Percentiles rank a stretch among this genome's conserved stretches.
These are phyloP conservation scores for Trametes cubensis DNA, from an alignment of 768 basidiomycete genomes.

Conservation along the genomic window DNA sequence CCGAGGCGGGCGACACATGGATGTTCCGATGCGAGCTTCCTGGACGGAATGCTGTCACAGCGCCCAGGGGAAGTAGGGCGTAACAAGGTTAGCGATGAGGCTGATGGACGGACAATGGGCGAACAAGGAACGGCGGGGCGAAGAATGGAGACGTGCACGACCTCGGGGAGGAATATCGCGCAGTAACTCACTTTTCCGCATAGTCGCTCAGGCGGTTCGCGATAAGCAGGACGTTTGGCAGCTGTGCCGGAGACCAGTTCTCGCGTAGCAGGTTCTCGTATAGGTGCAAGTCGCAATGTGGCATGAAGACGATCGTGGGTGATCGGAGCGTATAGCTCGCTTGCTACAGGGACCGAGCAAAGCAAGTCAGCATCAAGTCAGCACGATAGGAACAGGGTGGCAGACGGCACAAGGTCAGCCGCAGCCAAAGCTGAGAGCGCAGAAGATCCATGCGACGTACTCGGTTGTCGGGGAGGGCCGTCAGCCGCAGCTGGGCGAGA, in stretches of 20 bases:
- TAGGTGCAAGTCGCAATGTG: constrained; percentile 73
- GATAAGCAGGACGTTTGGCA: constrained; percentile 57
- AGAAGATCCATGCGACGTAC: constrained; percentile 44
- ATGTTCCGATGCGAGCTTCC: constrained; percentile 50
- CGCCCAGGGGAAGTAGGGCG: neutral
- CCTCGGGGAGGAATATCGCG: neutral
- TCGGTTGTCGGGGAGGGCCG: constrained; percentile 46
- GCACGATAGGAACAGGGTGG: neutral
- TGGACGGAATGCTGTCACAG: constrained; percentile 50
- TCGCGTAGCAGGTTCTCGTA: constrained; percentile 66
- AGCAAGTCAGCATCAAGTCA: neutral
- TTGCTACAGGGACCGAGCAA: constrained; percentile 32
- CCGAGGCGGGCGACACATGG: constrained; percentile 60
- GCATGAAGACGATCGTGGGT: constrained; percentile 76
- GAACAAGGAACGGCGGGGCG: constrained; percentile 1
- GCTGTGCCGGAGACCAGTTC: constrained; percentile 55
- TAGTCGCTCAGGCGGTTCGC: constrained; percentile 72
- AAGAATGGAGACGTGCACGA: constrained; percentile 9
- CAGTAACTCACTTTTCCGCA: constrained; percentile 56
- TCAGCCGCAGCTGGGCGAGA: constrained; percentile 44
- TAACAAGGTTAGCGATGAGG: constrained; percentile 20
- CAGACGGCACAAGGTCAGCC: constrained; percentile 3
- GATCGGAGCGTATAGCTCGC: constrained; percentile 35
- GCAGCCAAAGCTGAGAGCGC: constrained; percentile 6
- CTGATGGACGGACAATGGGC: constrained; percentile 14